Evolutionary conservation across 1,284 basidiomycete species (phyloP).

Genomic region (Moesziomyces sp.): DNA sequence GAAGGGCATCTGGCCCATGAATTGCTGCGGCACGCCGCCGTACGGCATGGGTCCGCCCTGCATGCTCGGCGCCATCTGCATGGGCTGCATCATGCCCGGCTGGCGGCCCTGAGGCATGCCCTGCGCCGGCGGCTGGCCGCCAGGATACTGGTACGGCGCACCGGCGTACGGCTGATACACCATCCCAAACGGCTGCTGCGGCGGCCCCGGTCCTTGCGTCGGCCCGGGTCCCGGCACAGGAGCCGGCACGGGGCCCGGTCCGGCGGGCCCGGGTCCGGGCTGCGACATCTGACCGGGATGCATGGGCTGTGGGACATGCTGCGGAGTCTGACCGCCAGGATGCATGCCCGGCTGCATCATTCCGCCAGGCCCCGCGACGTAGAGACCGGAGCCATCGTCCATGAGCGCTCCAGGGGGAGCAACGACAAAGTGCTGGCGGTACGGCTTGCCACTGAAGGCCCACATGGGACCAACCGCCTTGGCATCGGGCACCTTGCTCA

Average conservation of each 20-base stretch:
- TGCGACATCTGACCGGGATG: conserved; percentile 38
- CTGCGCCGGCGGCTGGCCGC: conserved; percentile 30
- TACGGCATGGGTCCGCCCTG: conserved; percentile 47
- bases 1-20: conserved; percentile 56
- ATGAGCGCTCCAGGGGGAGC: conserved; percentile 22
- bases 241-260: conserved; percentile 6
- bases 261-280: conserved; percentile 8
- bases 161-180: conserved; percentile 48
- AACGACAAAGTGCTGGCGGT: conserved; percentile 75
- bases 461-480: conserved; percentile 79
- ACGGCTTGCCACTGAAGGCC: conserved; percentile 89
- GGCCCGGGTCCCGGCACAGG: conserved; percentile 19
- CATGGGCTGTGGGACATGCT: conserved; percentile 27
- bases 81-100: conserved; percentile 34
- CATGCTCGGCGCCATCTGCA: conserved; percentile 38
- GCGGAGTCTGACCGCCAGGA: conserved; percentile 33
- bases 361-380: conserved; percentile 23
- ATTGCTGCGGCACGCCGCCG: conserved; percentile 50
- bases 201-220: conserved; percentile 13
- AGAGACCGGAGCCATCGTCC: conserved; percentile 38
- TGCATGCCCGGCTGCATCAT: conserved; percentile 47
- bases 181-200: conserved; percentile 50
- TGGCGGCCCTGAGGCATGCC: conserved; percentile 32
- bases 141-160: conserved; percentile 46
- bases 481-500: conserved; percentile 81